Percentiles rank a stretch among this genome's conserved stretches.
phyloP scores from a whole-genome alignment of 495 filamentous ascomycete genomes.

The Aspergillus wentii region DNA sequence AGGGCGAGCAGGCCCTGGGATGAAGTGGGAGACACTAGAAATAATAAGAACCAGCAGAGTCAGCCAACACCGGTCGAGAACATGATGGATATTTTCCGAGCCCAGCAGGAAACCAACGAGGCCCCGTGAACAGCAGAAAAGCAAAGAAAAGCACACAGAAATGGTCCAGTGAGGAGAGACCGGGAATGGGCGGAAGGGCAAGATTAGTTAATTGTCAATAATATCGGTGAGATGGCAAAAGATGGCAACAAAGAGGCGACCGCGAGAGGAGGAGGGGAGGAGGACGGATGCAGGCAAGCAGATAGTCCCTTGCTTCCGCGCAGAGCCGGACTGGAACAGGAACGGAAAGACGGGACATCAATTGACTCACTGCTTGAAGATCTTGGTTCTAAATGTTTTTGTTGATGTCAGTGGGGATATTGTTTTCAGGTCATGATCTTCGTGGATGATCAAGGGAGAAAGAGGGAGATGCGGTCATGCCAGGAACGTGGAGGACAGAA shows the following conservation, averaged over 20 bases:
- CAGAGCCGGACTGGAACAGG: no score
- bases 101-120: slow-evolving; percentile 17
- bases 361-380: no score
- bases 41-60: slow-evolving; percentile 6
- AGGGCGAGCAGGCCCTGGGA: slow-evolving; percentile 9
- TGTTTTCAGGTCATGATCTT: neutral
- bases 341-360: no score
- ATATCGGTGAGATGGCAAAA: neutral
- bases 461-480: neutral
- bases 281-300: slow-evolving; percentile 15
- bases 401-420: no score
- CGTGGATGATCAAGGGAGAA: neutral
- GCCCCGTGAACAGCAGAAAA: slow-evolving; percentile 11
- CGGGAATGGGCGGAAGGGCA: slow-evolving; percentile 18
- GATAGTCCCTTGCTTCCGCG: slow-evolving; percentile 12
- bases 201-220: slow-evolving; percentile 20
- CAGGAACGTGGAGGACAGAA: no score
- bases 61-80: slow-evolving; percentile 20
- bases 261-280: slow-evolving; percentile 5
- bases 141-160: neutral
- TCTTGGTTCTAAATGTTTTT: no score
- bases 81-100: slow-evolving; percentile 25
- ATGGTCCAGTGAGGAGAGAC: slow-evolving; percentile 8
- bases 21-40: slow-evolving; percentile 17
- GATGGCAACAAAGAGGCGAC: neutral